phyloP scores from a whole-genome alignment of 805 yeast species.

The Wickerhamiella musiphila region DNA sequence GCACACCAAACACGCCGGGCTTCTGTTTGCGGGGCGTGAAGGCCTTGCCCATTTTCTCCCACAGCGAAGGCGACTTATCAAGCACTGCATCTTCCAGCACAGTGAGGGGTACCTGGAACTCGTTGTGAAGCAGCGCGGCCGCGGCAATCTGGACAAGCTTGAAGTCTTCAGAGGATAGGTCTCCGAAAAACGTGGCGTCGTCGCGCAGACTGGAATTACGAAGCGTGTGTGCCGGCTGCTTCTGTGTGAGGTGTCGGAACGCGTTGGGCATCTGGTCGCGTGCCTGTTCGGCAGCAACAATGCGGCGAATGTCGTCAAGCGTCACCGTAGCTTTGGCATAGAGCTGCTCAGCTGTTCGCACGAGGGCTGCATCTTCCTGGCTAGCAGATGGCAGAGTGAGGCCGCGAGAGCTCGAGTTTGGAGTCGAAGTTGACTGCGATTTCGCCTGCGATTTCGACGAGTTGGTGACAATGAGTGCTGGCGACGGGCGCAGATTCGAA shows the following conservation, averaged over 20 bases:
- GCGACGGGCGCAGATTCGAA: neutral
- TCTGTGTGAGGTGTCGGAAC: constrained; percentile 40
- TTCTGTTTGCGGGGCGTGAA: constrained; percentile 16
- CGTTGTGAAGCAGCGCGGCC: constrained; percentile 30
- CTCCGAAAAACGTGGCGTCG: constrained; percentile 16
- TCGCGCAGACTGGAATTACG: constrained; percentile 2
- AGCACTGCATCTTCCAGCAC: constrained; percentile 23
- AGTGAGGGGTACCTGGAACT: neutral
- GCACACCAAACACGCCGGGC: constrained; percentile 55
- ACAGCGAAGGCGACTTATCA: constrained; percentile 25
- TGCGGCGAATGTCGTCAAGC: constrained; percentile 89
- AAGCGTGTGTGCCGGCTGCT: constrained; percentile 1
- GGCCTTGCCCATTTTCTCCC: constrained; percentile 30
- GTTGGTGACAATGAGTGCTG: neutral
- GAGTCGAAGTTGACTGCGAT: neutral
- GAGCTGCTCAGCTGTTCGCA: constrained; percentile 50
- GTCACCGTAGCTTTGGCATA: constrained; percentile 74
- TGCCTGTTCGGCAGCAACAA: constrained; percentile 94
- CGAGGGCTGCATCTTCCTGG: constrained; percentile 21
- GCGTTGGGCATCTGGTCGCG: constrained; percentile 87
- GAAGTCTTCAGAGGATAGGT: constrained; percentile 36
- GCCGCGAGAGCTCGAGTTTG: neutral
- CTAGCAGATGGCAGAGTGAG: neutral
- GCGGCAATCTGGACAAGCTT: constrained; percentile 37
- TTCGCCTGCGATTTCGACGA: neutral